Percentiles rank a stretch among this genome's conserved stretches.
These are phyloP conservation scores for Backusella liffmaniae DNA, from an alignment of 192 early-diverging fungal species.

Conservation along the genomic window DNA sequence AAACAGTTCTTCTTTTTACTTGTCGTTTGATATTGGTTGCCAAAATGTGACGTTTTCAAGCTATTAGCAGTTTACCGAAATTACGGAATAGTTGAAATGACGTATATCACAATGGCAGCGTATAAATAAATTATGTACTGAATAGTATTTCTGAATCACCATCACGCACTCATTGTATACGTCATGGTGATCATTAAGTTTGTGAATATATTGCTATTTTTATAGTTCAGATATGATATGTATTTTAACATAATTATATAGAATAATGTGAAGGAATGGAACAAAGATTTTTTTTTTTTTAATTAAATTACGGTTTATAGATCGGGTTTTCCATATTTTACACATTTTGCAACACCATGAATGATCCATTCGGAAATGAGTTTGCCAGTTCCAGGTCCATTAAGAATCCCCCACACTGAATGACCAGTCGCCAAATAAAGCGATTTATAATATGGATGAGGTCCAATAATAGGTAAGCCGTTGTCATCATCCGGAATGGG, in stretches of 20 bases:
- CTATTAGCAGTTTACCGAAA: background rate
- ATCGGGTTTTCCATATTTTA: background rate
- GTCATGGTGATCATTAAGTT: background rate
- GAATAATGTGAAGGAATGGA: background rate
- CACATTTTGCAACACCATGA: background rate
- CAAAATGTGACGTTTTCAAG: background rate
- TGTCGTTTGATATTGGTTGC: too few relatives aligned
- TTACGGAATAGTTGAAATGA: background rate
- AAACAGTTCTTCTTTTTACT: background rate
- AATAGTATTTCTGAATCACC: background rate
- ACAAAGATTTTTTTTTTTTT: background rate
- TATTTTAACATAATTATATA: too few relatives aligned
- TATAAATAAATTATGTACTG: background rate
- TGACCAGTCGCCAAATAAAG: slow-evolving; percentile 46
- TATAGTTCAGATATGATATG: too few relatives aligned
- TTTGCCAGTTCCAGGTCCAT: slow-evolving; percentile 39
- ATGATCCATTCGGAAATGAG: slow-evolving; percentile 37
- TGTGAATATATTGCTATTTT: too few relatives aligned
- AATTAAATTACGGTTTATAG: background rate
- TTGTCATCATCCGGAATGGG: slow-evolving; percentile 35
- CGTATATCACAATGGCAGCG: background rate
- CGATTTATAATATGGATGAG: slow-evolving; percentile 25
- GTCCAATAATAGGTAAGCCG: slow-evolving; percentile 37
- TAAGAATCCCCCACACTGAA: slow-evolving; percentile 47
- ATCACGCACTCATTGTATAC: too few relatives aligned